phyloP scores from a whole-genome alignment of 306 rosid genomes.

The Vachellia collinsii region DNA sequence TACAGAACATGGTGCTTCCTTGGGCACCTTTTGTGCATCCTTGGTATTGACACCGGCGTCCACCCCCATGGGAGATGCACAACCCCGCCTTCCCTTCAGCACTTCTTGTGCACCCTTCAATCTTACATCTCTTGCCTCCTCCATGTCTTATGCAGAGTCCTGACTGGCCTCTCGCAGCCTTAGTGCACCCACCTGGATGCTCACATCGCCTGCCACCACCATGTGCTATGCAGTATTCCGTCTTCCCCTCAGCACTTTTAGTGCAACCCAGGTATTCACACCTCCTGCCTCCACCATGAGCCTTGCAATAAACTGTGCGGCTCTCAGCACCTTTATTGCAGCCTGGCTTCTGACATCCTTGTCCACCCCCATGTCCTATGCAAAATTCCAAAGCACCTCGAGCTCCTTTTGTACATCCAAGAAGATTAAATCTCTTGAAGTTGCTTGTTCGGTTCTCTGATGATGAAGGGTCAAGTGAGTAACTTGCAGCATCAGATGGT shows the following conservation, averaged over 20 bases:
- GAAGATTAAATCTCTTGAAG: background rate
- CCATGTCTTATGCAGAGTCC: constrained; percentile 15
- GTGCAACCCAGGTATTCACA: background rate
- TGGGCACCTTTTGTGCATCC: constrained; percentile 11
- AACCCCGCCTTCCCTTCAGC: constrained; percentile 5
- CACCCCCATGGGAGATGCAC: constrained; percentile 19
- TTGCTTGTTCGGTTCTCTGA: background rate
- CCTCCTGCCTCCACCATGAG: constrained; percentile 12
- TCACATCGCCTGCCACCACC: constrained; percentile 11
- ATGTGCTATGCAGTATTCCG: constrained; percentile 11
- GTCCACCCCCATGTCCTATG: constrained; percentile 1
- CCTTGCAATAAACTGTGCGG: constrained; percentile 3
- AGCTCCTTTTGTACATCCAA: background rate
- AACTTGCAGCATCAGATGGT: background rate
- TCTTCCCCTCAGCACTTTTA: background rate
- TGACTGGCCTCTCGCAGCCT: constrained; percentile 4
- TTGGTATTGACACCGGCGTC: constrained; percentile 11
- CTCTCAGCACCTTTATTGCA: constrained; percentile 9
- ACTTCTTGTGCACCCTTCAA: background rate
- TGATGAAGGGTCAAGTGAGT: background rate
- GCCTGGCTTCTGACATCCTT: constrained; percentile 4
- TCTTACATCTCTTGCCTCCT: constrained; percentile 14
- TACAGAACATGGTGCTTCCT: constrained; percentile 5
- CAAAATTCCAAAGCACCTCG: background rate
- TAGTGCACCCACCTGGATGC: background rate